These are phyloP conservation scores for Sporothrix protearum DNA, from an alignment of 2,329 filamentous ascomycete species.

Conservation along the genomic window DNA sequence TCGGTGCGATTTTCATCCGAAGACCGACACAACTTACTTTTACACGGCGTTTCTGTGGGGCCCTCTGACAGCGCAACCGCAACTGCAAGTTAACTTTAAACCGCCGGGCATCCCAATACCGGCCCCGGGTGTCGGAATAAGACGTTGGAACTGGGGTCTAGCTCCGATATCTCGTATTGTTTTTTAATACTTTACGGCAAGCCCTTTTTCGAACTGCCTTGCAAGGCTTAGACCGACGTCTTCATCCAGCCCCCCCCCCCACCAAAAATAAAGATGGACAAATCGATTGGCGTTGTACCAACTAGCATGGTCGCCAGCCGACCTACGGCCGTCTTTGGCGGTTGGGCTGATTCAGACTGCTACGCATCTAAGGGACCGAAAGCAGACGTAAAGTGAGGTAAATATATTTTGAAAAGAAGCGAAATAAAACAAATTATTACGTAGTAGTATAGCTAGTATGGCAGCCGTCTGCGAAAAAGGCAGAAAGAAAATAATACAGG, in stretches of 20 bases:
- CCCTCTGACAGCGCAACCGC: not conserved
- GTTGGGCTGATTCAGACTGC: no score
- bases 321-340: no score
- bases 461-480: no score
- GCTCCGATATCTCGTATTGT: not conserved
- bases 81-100: not conserved
- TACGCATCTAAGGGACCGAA: no score
- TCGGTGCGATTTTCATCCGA: slow-evolving; percentile 30
- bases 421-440: no score
- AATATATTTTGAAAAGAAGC: no score
- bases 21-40: slow-evolving; percentile 23
- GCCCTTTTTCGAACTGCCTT: not conserved
- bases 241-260: not conserved
- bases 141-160: not conserved
- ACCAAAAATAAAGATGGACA: not conserved
- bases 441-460: no score
- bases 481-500: no score
- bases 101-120: not conserved
- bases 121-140: not conserved
- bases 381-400: no score
- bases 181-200: not conserved
- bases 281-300: not conserved
- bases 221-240: not conserved
- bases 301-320: no score
- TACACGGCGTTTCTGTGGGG: not conserved